phyloP scores from a whole-genome alignment of 129 eudicot genomes.

The Pulicaria dysenterica region DNA sequence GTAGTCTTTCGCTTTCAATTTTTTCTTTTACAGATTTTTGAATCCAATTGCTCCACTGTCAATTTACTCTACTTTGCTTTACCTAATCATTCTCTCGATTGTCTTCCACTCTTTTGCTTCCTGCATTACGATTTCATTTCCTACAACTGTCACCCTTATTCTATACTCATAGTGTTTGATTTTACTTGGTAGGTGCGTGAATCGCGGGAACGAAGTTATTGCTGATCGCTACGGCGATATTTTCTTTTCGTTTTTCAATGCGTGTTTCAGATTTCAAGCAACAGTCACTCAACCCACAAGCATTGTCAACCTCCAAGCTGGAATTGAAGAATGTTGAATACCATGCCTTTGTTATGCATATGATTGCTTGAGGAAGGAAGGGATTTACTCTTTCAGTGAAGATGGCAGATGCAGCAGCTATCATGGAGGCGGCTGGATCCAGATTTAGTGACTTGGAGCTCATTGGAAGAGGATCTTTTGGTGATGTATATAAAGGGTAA shows the following conservation, averaged over 20 bases:
- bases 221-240: constrained; percentile 26
- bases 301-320: constrained; percentile 31
- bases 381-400: constrained; percentile 19
- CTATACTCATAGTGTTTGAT: constrained; percentile 11
- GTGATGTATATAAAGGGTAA: constrained; percentile 96
- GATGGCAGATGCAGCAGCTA: constrained; percentile 86
- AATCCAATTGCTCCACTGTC: constrained; percentile 27
- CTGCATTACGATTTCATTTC: constrained; percentile 22
- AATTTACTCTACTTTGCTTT: neutral
- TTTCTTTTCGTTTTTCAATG: constrained; percentile 5
- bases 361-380: constrained; percentile 18
- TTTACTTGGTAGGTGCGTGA: constrained; percentile 20
- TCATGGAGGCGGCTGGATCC: constrained; percentile 84
- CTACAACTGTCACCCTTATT: neutral
- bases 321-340: constrained; percentile 15
- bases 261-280: constrained; percentile 39
- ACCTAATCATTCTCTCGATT: constrained; percentile 8
- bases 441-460: constrained; percentile 83
- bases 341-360: constrained; percentile 22
- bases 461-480: constrained; percentile 96
- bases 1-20: constrained; percentile 31
- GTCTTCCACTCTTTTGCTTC: neutral
- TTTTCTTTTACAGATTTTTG: neutral
- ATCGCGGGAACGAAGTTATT: constrained; percentile 5
- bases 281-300: constrained; percentile 17